Conservation (phyloP, 768 basidiomycete genomes). For the Tricholoma bakamatsutake region DNA sequence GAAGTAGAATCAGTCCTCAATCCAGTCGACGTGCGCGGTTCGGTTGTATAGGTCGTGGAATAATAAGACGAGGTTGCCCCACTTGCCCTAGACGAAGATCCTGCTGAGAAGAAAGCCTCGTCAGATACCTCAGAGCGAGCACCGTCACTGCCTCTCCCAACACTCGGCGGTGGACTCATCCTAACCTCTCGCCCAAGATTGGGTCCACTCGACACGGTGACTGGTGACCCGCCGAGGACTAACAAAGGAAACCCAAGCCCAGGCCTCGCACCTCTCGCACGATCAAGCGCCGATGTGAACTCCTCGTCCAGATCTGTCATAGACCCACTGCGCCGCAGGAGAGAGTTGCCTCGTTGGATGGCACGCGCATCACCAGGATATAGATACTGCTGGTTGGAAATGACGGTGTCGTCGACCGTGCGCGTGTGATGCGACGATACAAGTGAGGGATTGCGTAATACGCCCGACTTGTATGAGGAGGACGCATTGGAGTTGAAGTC, state of each 20-base stretch:
- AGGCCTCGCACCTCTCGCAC: conserved; percentile 34
- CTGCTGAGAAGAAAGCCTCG: conserved; percentile 36
- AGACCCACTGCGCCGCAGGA: conserved; percentile 59
- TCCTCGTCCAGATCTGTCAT: conserved; percentile 65
- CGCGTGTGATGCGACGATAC: conserved; percentile 54
- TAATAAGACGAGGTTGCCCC: conserved; percentile 31
- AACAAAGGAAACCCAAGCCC: conserved; percentile 29
- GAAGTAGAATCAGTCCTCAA: conserved; percentile 21
- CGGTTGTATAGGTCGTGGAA: conserved; percentile 26
- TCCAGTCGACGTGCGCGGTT: conserved; percentile 24
- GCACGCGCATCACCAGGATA: conserved; percentile 71
- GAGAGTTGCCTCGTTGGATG: conserved; percentile 45
- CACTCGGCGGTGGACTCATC: conserved; percentile 38
- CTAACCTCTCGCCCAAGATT: conserved; percentile 36
- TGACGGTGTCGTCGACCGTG: conserved; percentile 70
- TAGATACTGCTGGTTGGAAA: conserved; percentile 58
- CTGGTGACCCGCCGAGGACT: conserved; percentile 52
- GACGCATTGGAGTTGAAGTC: conserved; percentile 40
- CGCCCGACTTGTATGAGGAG: conserved; percentile 22
- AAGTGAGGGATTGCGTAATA: conserved; percentile 39
- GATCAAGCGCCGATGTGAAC: conserved; percentile 46
- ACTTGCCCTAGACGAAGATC: conserved; percentile 21
- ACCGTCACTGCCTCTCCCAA: conserved; percentile 27
- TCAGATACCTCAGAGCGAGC: conserved; percentile 28
- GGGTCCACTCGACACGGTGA: conserved; percentile 68